A percentile compares a stretch with the other conserved stretches of the same genome.
Conservation (phyloP, 2,329 filamentous ascomycete genomes). For the Chalara sp. region DNA sequence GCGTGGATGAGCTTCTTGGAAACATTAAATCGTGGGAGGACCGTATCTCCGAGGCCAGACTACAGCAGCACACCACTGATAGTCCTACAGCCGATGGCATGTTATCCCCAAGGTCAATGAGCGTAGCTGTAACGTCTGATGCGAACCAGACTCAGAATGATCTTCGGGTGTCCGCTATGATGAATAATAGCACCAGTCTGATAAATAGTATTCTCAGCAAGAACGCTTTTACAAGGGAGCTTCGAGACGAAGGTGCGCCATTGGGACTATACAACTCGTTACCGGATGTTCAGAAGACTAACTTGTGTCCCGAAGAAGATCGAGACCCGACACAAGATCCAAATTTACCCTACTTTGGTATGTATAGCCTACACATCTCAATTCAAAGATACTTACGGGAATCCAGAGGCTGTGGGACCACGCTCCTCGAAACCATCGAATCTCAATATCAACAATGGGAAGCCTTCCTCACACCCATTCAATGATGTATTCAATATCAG, state of each 20-base stretch:
- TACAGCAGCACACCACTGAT: slow-evolving; percentile 34
- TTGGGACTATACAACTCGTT: slow-evolving; percentile 14
- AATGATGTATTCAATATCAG: slow-evolving; percentile 1
- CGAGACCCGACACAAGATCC: slow-evolving; percentile 5
- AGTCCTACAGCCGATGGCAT: slow-evolving; percentile 20
- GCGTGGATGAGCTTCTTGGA: slow-evolving; percentile 69
- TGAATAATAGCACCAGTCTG: slow-evolving; percentile 10
- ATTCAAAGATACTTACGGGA: too few species aligned
- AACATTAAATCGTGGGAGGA: slow-evolving; percentile 72
- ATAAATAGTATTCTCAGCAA: slow-evolving; percentile 19
- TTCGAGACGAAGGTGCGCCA: slow-evolving; percentile 7
- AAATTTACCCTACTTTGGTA: not conserved
- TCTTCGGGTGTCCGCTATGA: slow-evolving; percentile 3
- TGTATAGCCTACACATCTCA: too few species aligned
- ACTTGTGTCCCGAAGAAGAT: slow-evolving; percentile 13
- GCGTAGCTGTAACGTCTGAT: slow-evolving; percentile 21
- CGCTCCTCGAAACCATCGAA: too few species aligned
- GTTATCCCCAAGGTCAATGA: slow-evolving; percentile 26
- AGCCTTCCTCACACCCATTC: not conserved
- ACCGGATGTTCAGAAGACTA: slow-evolving; percentile 22
- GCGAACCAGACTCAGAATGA: slow-evolving; percentile 15
- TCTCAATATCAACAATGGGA: not conserved
- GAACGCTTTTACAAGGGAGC: slow-evolving; percentile 12
- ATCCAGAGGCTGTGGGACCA: too few species aligned
- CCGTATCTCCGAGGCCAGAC: slow-evolving; percentile 46